Evolutionary conservation across 176 grass and related monocot species (phyloP).

Genomic region (Aechmea fasciata): DNA sequence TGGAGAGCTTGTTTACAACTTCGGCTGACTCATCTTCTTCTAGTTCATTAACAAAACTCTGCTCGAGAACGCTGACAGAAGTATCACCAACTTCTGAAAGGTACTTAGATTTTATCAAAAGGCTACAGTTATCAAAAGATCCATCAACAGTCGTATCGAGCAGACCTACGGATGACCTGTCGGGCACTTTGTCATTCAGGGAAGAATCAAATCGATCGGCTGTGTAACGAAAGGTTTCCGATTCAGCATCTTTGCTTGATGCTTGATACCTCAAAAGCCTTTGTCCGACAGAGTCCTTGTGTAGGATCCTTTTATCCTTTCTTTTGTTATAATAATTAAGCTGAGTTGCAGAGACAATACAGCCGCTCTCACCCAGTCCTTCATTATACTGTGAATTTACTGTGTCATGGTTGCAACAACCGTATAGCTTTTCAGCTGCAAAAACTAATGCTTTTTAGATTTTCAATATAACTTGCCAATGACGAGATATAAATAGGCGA

Average conservation of each 20-base stretch:
- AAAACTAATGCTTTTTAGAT: conserved; percentile 30
- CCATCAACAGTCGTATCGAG: conserved; percentile 13
- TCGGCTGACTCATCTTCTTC: conserved; percentile 30
- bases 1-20: conserved; percentile 38
- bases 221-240: not conserved
- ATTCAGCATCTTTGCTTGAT: conserved; percentile 12
- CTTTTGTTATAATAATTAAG: conserved; percentile 15
- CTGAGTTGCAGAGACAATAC: conserved; percentile 21
- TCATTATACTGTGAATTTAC: conserved; percentile 10
- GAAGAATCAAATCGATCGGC: conserved; percentile 2
- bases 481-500: conserved; percentile 36
- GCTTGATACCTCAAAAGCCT: conserved; percentile 24
- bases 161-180: conserved; percentile 18
- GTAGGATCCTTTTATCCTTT: conserved; percentile 11
- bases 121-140: conserved; percentile 16
- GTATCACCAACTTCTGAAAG: conserved; percentile 6
- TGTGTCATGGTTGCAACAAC: conserved; percentile 18
- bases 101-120: conserved; percentile 3
- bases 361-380: conserved; percentile 25
- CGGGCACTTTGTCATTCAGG: conserved; percentile 13
- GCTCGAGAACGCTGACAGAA: conserved; percentile 10
- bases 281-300: conserved; percentile 16
- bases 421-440: conserved; percentile 26
- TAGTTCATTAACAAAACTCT: conserved; percentile 12
- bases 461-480: conserved; percentile 27